A percentile compares a stretch with the other conserved stretches of the same genome.
Conservation (phyloP, 306 rosid species). For the Acacia acuminata region DNA sequence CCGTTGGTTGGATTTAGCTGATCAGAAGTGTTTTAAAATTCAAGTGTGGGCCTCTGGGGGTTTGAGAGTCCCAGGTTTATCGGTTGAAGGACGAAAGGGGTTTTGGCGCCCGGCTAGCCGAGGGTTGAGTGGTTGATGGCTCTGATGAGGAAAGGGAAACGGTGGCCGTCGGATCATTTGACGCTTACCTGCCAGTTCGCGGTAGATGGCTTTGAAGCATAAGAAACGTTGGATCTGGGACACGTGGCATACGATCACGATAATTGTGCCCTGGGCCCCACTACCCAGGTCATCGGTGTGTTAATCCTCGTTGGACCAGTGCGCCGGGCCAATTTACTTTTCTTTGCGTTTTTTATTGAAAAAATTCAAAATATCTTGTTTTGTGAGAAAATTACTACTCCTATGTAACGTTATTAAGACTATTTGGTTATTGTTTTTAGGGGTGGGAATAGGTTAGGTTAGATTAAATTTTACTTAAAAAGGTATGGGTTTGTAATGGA, state of each 20-base stretch:
- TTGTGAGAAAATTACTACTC: too few species aligned
- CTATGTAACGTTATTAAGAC: too few species aligned
- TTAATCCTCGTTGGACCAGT: constrained; percentile 22
- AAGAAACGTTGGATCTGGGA: not conserved
- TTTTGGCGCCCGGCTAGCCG: constrained; percentile 64
- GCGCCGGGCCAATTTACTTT: not conserved
- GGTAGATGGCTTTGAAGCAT: not conserved
- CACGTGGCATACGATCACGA: constrained; percentile 43
- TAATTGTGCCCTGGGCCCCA: constrained; percentile 27
- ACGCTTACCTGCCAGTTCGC: constrained; percentile 19
- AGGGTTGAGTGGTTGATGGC: constrained; percentile 23
- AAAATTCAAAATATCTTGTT: not conserved
- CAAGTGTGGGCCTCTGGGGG: not conserved
- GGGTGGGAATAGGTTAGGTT: too few species aligned
- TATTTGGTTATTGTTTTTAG: too few species aligned
- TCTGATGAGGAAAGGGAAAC: not conserved
- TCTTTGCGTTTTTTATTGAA: not conserved
- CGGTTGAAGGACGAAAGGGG: constrained; percentile 23
- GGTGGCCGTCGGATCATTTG: constrained; percentile 48
- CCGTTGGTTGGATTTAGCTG: constrained; percentile 3
- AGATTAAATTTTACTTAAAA: too few species aligned
- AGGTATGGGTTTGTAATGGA: accelerated
- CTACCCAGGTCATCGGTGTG: constrained; percentile 8
- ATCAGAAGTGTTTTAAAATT: constrained; percentile 11
- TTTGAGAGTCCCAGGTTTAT: not conserved